Evolutionary conservation across 345 rosid genomes (phyloP).

Genomic region (Populus tremula): DNA sequence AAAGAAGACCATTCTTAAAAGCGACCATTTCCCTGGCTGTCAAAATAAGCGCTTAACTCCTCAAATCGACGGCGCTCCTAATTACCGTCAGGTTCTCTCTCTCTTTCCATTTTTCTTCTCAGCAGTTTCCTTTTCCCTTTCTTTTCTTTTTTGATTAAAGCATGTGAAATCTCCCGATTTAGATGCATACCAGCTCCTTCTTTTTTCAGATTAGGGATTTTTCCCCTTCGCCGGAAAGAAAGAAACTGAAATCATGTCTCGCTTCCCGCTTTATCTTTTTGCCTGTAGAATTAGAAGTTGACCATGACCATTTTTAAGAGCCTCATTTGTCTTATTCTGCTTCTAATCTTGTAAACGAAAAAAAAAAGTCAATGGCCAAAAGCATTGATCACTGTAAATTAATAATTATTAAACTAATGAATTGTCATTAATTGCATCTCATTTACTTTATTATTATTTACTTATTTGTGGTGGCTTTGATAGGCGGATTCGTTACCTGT

Average conservation of each 20-base stretch:
- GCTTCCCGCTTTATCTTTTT: neutral
- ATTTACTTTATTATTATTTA: neutral
- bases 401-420: neutral
- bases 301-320: neutral
- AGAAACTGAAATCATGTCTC: neutral
- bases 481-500: conserved; percentile 80
- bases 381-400: neutral
- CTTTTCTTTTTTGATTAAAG: neutral
- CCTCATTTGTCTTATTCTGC: neutral
- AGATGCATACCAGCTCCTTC: neutral
- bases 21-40: conserved; percentile 99
- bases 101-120: neutral
- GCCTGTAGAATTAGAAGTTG: neutral
- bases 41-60: conserved; percentile 89
- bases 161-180: neutral
- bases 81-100: conserved; percentile 79
- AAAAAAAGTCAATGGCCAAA: neutral
- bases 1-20: conserved; percentile 93
- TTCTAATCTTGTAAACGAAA: neutral
- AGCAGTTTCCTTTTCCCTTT: neutral
- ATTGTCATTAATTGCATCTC: neutral
- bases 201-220: neutral
- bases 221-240: neutral
- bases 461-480: conserved; percentile 17
- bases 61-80: conserved; percentile 96